Evolutionary conservation across 2,329 filamentous ascomycete genomes (phyloP), one percentile per base, ranked within the genome.

Genomic region (Fusarium clavum): DNA sequence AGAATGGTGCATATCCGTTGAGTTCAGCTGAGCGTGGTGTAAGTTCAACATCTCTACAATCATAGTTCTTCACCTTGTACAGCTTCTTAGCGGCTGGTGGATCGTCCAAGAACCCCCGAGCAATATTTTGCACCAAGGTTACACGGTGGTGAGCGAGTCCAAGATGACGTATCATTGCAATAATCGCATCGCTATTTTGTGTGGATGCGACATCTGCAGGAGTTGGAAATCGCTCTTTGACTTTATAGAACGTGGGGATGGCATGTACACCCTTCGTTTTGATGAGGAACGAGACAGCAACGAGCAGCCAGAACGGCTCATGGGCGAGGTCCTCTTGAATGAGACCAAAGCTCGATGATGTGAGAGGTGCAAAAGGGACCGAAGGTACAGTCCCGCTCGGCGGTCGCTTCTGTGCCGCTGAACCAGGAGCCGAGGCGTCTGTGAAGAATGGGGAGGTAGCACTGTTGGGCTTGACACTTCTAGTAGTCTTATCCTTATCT

Each of bases 231-330:
- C 81, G 82, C 14, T 84, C 81, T 73, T 92, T 91, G 14, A 97
- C 83, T 16, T 84, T 77, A 77, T 90, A 90, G 70, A 97, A 91
- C 0, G 92, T 85, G 0, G 94, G 94, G 29, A 96, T 90, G 6
- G 94, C 93, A 12, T 88, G 85, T 48, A 84, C 86, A 13, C 93
- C 94, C 5, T 88, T 85, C 0, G 94, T 97, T 63, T 92, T 90
- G 78, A 95, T 95, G 30, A 97, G 88, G 73, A 97, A 94, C 1
- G 93, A 94, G 8, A 94, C 90, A 14, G 92, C 94, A 30, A 97
- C 84, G 3, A 97, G 86, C 3, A 98, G 87, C 69, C 90, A 90
- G 78, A 97, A 97, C 0, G 94, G 92, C 60, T 94, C 86, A 52
- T 87, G 79, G 3, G 90, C 89, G 18, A 97, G 87, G 69, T 90